These are phyloP conservation scores for Solanum ahanhuiri DNA, from an alignment of 257 asterid species.

Conservation along the genomic window DNA sequence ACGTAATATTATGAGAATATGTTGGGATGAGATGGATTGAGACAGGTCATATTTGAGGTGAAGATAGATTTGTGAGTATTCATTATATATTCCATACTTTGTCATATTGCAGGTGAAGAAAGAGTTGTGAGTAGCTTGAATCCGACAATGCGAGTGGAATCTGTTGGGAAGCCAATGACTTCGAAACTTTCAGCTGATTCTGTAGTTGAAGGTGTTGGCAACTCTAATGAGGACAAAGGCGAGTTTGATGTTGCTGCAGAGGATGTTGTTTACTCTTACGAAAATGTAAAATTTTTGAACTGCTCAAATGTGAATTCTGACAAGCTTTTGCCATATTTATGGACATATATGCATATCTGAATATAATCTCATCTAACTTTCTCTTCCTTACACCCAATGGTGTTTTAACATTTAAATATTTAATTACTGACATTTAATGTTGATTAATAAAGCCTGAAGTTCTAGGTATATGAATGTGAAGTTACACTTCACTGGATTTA, in stretches of 20 bases:
- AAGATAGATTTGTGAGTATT: neutral
- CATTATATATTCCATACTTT: neutral
- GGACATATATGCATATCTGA: neutral
- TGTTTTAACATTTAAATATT: neutral
- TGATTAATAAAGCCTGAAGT: neutral
- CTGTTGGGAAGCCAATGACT: constrained; percentile 54
- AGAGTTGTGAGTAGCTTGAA: constrained; percentile 19
- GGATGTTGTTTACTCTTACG: constrained; percentile 22
- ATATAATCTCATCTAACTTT: neutral
- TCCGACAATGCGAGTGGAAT: constrained; percentile 40
- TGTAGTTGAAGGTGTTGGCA: constrained; percentile 54
- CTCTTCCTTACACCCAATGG: neutral
- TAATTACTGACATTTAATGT: neutral
- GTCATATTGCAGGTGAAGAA: neutral
- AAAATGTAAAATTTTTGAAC: constrained; percentile 28
- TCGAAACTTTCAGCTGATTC: constrained; percentile 47
- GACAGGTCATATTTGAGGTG: neutral
- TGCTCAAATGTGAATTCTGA: neutral
- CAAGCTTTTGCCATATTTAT: neutral
- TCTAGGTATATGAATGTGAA: neutral
- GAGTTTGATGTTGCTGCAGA: constrained; percentile 39
- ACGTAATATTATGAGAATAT: neutral
- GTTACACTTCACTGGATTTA: neutral
- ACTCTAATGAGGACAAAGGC: constrained; percentile 51
- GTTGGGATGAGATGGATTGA: neutral